Percentiles rank a stretch among this genome's conserved stretches.
phyloP scores from a whole-genome alignment of 805 yeast species.

The Starmerella etchellsii region DNA sequence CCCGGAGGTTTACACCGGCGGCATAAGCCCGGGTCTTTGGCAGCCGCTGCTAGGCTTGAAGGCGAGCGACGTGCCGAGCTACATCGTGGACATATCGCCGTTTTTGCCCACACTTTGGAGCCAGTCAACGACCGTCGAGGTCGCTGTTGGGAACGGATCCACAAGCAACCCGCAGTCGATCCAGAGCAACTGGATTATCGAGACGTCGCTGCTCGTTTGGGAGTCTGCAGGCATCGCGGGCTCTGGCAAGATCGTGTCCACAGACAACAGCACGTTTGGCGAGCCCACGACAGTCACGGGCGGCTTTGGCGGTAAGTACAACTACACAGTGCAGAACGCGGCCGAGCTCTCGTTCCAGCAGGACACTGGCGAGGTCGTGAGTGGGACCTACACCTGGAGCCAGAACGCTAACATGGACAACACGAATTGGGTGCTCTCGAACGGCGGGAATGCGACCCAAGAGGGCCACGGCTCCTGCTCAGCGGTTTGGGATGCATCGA shows the following conservation, averaged over 20 bases:
- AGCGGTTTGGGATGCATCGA: slow-evolving; percentile 1
- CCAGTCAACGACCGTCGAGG: slow-evolving; percentile 46
- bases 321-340: neutral
- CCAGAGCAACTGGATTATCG: slow-evolving; percentile 24
- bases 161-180: slow-evolving; percentile 20
- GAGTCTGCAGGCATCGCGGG: slow-evolving; percentile 12
- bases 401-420: slow-evolving; percentile 5
- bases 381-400: neutral
- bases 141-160: too few relatives aligned
- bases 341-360: slow-evolving; percentile 3
- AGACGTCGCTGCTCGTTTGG: slow-evolving; percentile 25
- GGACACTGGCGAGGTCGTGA: too few relatives aligned
- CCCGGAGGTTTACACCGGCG: slow-evolving; percentile 69
- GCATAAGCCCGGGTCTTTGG: slow-evolving; percentile 70
- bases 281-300: slow-evolving; percentile 1
- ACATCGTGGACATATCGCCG: slow-evolving; percentile 57
- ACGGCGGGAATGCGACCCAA: slow-evolving; percentile 1
- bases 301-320: neutral
- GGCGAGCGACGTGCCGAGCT: slow-evolving; percentile 57
- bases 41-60: slow-evolving; percentile 59
- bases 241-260: slow-evolving; percentile 20
- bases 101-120: too few relatives aligned
- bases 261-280: neutral
- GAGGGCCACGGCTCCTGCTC: slow-evolving; percentile 1
- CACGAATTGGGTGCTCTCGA: neutral